Evolutionary conservation across 164 flowering plant genomes (phyloP).

Genomic region (Kalanchoe fedtschenkoi): DNA sequence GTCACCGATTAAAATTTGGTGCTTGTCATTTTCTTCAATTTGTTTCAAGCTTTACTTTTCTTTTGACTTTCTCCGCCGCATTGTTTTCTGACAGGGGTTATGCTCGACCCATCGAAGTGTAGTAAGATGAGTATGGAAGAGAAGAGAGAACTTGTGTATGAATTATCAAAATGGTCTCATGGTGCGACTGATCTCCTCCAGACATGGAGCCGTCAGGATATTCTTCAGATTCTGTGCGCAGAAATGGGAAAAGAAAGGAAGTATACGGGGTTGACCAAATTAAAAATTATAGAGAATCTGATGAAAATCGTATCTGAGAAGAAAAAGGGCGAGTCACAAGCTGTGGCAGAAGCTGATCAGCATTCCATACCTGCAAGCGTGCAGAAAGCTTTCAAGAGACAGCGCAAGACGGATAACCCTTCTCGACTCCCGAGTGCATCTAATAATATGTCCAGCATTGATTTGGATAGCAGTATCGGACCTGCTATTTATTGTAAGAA

Average conservation of each 20-base stretch:
- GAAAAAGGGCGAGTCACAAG: constrained; percentile 23
- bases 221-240: constrained; percentile 72
- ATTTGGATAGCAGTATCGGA: constrained; percentile 17
- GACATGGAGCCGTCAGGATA: constrained; percentile 83
- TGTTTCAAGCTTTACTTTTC: no score
- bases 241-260: constrained; percentile 96
- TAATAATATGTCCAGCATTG: constrained; percentile 13
- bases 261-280: constrained; percentile 78
- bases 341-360: constrained; percentile 17
- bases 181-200: constrained; percentile 66
- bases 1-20: no score
- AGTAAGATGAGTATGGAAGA: constrained; percentile 63
- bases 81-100: constrained; percentile 24
- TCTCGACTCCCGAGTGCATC: constrained; percentile 30
- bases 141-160: constrained; percentile 74
- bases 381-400: constrained; percentile 48
- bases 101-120: constrained; percentile 56
- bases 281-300: constrained; percentile 72
- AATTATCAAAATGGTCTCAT: constrained; percentile 49
- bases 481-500: constrained; percentile 47
- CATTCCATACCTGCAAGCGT: constrained; percentile 22
- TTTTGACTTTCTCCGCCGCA: no score
- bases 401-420: constrained; percentile 57
- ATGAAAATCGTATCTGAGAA: constrained; percentile 57
- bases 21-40: no score